A percentile compares a stretch with the other conserved stretches of the same genome.
These are phyloP conservation scores for Marsdenia floribunda DNA, from an alignment of 257 asterid genomes.

Conservation along the genomic window DNA sequence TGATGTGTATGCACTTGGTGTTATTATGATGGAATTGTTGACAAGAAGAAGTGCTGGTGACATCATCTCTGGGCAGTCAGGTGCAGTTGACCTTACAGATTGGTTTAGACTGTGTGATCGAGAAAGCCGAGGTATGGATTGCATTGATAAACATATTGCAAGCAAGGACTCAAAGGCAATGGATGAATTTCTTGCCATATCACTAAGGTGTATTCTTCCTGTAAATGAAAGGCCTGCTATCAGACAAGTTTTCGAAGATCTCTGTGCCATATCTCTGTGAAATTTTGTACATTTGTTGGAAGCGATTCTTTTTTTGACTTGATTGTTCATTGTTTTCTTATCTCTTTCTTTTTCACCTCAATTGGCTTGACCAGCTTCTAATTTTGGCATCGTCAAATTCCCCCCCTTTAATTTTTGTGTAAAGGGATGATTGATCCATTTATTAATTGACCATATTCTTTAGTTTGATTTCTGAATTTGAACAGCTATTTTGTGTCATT, in stretches of 20 bases:
- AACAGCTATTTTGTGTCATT: constrained; percentile 10
- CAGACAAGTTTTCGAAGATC: constrained; percentile 67
- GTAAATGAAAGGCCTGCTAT: constrained; percentile 87
- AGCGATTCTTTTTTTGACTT: constrained; percentile 46
- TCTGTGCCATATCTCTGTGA: constrained; percentile 70
- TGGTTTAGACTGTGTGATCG: constrained; percentile 86
- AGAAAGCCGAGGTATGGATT: constrained; percentile 89
- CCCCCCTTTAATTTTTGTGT: constrained; percentile 80
- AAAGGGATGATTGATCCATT: constrained; percentile 88
- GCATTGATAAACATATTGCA: constrained; percentile 80
- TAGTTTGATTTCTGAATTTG: constrained; percentile 28
- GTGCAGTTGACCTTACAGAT: constrained; percentile 94
- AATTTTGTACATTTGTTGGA: constrained; percentile 49
- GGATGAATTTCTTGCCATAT: constrained; percentile 76
- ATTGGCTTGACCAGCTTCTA: constrained; percentile 45
- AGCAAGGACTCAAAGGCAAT: constrained; percentile 73
- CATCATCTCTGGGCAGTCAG: constrained; percentile 85
- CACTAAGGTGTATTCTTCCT: constrained; percentile 83
- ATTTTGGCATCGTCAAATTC: constrained; percentile 54
- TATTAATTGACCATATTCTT: constrained; percentile 58
- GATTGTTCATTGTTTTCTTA: constrained; percentile 29
- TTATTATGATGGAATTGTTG: constrained; percentile 84
- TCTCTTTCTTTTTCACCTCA: constrained; percentile 14
- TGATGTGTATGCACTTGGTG: constrained; percentile 94
- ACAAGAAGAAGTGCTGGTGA: constrained; percentile 98